These are phyloP conservation scores for Juncus inflexus DNA, from an alignment of 176 grass and related monocot species.

Conservation along the genomic window DNA sequence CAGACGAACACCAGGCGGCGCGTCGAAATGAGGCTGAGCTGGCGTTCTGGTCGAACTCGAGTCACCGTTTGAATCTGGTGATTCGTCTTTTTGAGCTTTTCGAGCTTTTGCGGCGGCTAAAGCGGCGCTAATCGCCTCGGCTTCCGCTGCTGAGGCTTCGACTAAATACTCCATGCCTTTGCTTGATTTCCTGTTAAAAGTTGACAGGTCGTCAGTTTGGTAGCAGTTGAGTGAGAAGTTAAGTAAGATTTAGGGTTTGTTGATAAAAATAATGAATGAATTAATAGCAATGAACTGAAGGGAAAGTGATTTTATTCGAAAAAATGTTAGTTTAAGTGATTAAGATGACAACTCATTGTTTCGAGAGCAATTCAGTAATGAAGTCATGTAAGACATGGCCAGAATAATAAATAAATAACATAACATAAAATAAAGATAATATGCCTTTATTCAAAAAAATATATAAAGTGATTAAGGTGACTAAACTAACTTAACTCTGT, in stretches of 20 bases:
- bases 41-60: constrained; percentile 32
- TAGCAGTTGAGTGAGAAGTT: too few relatives aligned
- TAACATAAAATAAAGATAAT: too few relatives aligned
- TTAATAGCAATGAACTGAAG: background rate
- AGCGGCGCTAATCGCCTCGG: constrained; percentile 53
- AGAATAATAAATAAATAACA: too few relatives aligned
- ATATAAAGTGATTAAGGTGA: too few relatives aligned
- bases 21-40: constrained; percentile 26
- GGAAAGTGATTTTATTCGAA: too few relatives aligned
- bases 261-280: constrained; percentile 1
- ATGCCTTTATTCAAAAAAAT: too few relatives aligned
- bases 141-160: constrained; percentile 55
- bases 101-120: constrained; percentile 48
- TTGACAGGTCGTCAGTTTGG: too few relatives aligned
- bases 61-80: constrained; percentile 27
- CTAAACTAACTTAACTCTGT: background rate
- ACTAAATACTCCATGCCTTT: constrained; percentile 50
- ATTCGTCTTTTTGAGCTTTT: constrained; percentile 20
- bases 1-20: constrained; percentile 39
- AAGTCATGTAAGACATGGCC: too few relatives aligned
- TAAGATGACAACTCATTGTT: too few relatives aligned
- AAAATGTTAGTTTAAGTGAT: too few relatives aligned
- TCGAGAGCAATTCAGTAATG: too few relatives aligned
- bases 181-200: constrained; percentile 32
- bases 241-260: too few relatives aligned